Conservation (phyloP, 2,329 filamentous ascomycete species). For the Emergomyces pasteurianus region DNA sequence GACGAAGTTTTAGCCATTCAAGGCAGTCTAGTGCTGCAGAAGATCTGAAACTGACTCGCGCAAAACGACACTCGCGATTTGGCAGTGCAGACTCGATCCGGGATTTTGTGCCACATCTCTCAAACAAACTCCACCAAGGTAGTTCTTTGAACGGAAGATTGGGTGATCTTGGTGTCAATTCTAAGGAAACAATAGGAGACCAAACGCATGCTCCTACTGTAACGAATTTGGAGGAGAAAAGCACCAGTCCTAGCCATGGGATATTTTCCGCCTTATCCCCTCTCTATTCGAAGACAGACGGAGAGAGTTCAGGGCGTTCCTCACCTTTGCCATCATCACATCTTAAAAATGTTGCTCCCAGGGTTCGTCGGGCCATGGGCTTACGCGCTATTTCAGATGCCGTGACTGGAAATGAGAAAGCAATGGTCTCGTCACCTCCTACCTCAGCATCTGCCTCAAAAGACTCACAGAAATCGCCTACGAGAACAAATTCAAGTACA, state of each 20-base stretch:
- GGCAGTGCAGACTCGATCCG: conserved; percentile 65
- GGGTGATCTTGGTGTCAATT: conserved; percentile 50
- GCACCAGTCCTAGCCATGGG: conserved; percentile 26
- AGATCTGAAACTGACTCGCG: conserved; percentile 55
- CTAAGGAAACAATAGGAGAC: conserved; percentile 29
- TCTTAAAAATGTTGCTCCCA: conserved; percentile 47
- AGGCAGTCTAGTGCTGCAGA: conserved; percentile 66
- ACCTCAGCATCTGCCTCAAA: conserved; percentile 35
- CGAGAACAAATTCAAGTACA: conserved; percentile 63
- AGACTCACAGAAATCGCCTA: conserved; percentile 51
- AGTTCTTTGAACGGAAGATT: conserved; percentile 38
- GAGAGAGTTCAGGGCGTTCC: conserved; percentile 41
- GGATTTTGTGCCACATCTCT: conserved; percentile 40
- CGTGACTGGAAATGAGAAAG: conserved; percentile 43
- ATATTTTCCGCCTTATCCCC: conserved; percentile 37
- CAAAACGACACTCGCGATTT: conserved; percentile 63
- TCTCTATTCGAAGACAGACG: conserved; percentile 34
- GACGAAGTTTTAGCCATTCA: conserved; percentile 42
- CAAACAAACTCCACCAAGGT: conserved; percentile 58
- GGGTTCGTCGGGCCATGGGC: conserved; percentile 51
- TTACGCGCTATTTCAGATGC: conserved; percentile 74
- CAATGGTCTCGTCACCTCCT: conserved; percentile 31
- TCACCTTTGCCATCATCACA: conserved; percentile 36
- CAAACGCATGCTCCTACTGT: conserved; percentile 41
- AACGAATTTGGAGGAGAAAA: conserved; percentile 42